phyloP scores from a whole-genome alignment of 78 protist genomes.

The Planoprotostelium fungivorum region DNA sequence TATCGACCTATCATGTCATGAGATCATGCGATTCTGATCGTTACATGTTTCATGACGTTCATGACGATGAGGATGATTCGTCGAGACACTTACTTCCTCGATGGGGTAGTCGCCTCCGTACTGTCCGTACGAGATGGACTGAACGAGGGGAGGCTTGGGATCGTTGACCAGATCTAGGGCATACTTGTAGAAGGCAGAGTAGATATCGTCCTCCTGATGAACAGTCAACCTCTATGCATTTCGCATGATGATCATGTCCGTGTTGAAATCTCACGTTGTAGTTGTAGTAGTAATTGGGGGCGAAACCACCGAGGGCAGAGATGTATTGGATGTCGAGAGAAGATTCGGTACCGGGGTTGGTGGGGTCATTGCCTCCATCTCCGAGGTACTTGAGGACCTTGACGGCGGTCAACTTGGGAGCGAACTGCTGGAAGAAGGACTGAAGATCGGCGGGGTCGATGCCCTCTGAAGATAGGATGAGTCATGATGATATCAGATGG shows the following conservation, averaged over 20 bases:
- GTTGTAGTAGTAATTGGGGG: background rate
- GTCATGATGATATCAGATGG: background rate
- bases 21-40: no score
- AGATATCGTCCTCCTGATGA: background rate
- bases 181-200: background rate
- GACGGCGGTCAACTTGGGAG: conserved; percentile 27
- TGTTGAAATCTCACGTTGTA: background rate
- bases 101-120: background rate
- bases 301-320: background rate
- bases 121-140: background rate
- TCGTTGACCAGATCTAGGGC: background rate
- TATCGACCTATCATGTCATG: conserved; percentile 18
- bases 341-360: conserved; percentile 35
- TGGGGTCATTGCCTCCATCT: conserved; percentile 23
- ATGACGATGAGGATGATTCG: no score
- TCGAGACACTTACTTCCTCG: background rate
- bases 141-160: background rate
- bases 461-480: background rate
- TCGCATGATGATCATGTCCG: no score
- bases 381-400: conserved; percentile 9
- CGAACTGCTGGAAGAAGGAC: conserved; percentile 5
- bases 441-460: background rate
- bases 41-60: no score
- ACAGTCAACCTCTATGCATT: no score
- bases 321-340: conserved; percentile 41